Base-by-base conservation (phyloP, 371 early-diverging fungal species). In the Mucor irregularis region DNA sequence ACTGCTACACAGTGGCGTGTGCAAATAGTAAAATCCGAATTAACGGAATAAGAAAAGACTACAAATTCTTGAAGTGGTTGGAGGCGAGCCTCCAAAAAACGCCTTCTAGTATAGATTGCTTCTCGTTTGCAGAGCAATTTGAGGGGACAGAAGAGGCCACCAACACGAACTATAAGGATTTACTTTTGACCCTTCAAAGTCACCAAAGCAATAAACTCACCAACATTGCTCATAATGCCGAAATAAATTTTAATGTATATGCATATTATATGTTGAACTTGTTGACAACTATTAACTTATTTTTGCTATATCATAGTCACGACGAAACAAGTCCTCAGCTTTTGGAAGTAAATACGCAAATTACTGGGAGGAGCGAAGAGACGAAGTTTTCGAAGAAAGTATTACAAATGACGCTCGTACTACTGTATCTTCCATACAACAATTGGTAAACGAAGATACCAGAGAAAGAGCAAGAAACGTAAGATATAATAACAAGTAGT, bases 401-500 rank as follows among this genome's bases (percentile, higher is more conserved):
- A 45, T 49, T 28, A 58, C 43, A 21, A 44, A 58, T 58, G 48
- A 34, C 28, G 28, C 31, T 47, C 33, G 48, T 48, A 30, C 56
- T 48, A 24, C 40, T 40, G 31, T 56, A n/a, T 56, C 56, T 21
- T 54, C 37, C 37, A 50, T 58, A 35, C 50, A 49, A 26, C 51
- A 22, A 42, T 38, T 45, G 29, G 58, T 48, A 14, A 24, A 46
- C 25, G 49, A 43, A 49, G 43, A 49, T 24, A 24, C 34, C 31
- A 30, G 29, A 10, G 48, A 48, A 49, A 49, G 17, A 42, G 56
- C 42, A 13, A 56, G 49, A 38, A 40, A 49, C 30, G 46, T 46
- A 54, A 54, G 38, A 54, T 28, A 54, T 54, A 29, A 46, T 46
- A 46, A 37, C 55, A 46, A 54, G 38, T 54, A 54, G 38, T 33